Percentiles rank a stretch among this genome's conserved stretches.
These are phyloP conservation scores for Lentinula boryana DNA, from an alignment of 768 basidiomycete species.

Conservation along the genomic window DNA sequence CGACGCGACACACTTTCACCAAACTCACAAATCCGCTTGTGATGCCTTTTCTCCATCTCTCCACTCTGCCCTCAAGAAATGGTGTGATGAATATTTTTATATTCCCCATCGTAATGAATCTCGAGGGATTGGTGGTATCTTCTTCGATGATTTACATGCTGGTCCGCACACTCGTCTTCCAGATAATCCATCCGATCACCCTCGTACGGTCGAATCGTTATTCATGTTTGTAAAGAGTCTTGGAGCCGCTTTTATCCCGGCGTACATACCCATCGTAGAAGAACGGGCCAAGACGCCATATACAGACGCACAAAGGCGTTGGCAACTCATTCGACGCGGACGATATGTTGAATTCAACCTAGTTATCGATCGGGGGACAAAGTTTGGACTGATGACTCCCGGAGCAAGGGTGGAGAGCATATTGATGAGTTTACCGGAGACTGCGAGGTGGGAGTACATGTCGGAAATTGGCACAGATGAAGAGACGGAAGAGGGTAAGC, in stretches of 20 bases:
- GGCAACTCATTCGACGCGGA: constrained; percentile 90
- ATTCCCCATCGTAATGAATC: constrained; percentile 83
- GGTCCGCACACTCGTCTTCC: constrained; percentile 61
- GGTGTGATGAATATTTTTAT: constrained; percentile 98
- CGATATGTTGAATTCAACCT: constrained; percentile 96
- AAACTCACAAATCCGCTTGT: constrained; percentile 68
- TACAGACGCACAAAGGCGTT: constrained; percentile 68
- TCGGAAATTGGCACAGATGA: constrained; percentile 59
- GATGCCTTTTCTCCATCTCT: constrained; percentile 62
- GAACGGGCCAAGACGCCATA: constrained; percentile 48
- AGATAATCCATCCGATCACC: constrained; percentile 30
- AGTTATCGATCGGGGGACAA: constrained; percentile 82
- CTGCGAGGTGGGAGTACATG: constrained; percentile 89
- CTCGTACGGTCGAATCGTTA: constrained; percentile 57
- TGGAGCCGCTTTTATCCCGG: constrained; percentile 80
- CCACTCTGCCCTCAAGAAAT: constrained; percentile 80
- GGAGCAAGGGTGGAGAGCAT: constrained; percentile 88
- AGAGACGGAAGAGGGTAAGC: constrained; percentile 59
- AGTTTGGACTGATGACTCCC: constrained; percentile 80
- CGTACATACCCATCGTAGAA: constrained; percentile 83
- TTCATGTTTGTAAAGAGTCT: constrained; percentile 70
- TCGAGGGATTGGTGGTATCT: constrained; percentile 90
- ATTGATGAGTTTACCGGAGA: constrained; percentile 84
- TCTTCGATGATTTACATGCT: constrained; percentile 88
- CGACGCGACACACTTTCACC: constrained; percentile 86